phyloP scores from a whole-genome alignment of 2,329 filamentous ascomycete genomes.

The Botrytis aclada region DNA sequence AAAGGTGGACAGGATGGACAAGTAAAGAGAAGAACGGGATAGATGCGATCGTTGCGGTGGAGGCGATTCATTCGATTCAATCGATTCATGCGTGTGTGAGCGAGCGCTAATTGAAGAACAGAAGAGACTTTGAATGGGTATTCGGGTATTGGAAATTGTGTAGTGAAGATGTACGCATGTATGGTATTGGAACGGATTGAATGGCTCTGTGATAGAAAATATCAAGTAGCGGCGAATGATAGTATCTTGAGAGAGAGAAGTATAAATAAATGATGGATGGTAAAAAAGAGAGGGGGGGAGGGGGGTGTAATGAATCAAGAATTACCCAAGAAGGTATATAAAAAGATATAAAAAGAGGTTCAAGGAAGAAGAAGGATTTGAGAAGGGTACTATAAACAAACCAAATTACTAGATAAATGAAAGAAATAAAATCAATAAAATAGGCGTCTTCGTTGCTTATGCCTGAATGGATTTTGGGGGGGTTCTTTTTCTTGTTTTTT shows the following conservation, averaged over 20 bases:
- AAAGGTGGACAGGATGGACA: background rate
- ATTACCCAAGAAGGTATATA: slow-evolving; percentile 11
- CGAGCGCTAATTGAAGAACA: background rate
- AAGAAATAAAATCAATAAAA: slow-evolving; percentile 13
- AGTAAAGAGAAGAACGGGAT: background rate
- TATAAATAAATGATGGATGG: background rate
- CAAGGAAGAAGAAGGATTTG: background rate
- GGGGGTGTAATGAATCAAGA: background rate
- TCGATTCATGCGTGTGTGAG: background rate
- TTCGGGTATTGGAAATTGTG: background rate
- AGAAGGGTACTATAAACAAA: background rate
- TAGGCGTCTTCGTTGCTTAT: slow-evolving; percentile 28
- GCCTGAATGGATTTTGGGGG: background rate
- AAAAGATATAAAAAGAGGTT: background rate
- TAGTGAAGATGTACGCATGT: background rate
- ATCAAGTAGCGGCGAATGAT: background rate
- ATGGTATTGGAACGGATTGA: background rate
- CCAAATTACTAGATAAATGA: background rate
- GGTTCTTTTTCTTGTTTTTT: background rate
- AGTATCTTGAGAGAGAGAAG: background rate
- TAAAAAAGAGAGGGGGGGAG: background rate
- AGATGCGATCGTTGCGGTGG: background rate
- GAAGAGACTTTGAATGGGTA: background rate
- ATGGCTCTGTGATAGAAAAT: background rate
- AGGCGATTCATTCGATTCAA: background rate